Evolutionary conservation across 2,329 filamentous ascomycete species (phyloP).

Genomic region (Hypomyces perniciosus): DNA sequence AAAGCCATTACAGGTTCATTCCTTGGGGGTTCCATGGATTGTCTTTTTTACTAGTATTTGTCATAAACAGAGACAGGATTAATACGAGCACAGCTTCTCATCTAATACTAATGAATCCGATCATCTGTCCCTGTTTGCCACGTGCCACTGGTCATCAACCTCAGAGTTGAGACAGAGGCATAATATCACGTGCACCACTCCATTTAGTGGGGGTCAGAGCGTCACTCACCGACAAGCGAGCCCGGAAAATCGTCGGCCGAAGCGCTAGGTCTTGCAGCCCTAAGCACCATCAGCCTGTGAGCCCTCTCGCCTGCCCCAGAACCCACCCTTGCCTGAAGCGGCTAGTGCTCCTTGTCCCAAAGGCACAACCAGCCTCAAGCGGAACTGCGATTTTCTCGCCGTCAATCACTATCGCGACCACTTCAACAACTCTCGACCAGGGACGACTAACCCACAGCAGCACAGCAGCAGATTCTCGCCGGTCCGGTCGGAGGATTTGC

Average conservation of each 20-base stretch:
- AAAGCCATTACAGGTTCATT: too few species aligned
- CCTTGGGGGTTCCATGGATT: too few species aligned
- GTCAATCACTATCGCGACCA: slow-evolving; percentile 35
- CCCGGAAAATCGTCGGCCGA: slow-evolving; percentile 27
- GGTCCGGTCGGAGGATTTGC: slow-evolving; percentile 33
- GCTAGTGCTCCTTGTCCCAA: slow-evolving; percentile 29
- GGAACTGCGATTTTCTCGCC: slow-evolving; percentile 36
- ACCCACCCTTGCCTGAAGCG: slow-evolving; percentile 23
- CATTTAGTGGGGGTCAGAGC: neutral
- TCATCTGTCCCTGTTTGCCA: neutral
- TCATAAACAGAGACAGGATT: too few species aligned
- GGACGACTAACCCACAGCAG: slow-evolving; percentile 39
- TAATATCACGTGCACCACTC: neutral
- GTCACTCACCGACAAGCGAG: neutral
- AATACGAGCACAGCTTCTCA: too few species aligned
- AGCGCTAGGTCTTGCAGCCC: slow-evolving; percentile 36
- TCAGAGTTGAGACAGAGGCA: neutral
- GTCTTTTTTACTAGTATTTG: too few species aligned
- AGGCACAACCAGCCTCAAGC: slow-evolving; percentile 36
- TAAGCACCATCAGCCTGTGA: slow-evolving; percentile 28
- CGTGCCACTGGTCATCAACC: neutral
- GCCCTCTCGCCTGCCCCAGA: slow-evolving; percentile 32
- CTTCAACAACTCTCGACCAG: slow-evolving; percentile 31
- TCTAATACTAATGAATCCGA: too few species aligned
- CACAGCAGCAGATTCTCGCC: slow-evolving; percentile 36